Evolutionary conservation across 2,329 filamentous ascomycete genomes (phyloP).

Genomic region (Neonectria magnoliae): DNA sequence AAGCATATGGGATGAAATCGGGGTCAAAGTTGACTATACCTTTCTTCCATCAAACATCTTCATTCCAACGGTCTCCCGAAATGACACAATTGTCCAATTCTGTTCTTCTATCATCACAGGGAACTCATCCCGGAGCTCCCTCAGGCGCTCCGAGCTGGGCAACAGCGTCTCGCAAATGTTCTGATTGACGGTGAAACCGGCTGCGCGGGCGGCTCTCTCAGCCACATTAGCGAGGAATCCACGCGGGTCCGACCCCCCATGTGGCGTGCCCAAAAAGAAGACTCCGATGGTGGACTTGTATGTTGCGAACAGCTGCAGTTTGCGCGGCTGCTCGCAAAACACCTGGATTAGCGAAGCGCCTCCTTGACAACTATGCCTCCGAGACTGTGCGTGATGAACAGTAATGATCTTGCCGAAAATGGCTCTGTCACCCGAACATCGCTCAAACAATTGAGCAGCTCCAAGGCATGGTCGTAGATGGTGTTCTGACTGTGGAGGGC

Average conservation of each 20-base stretch:
- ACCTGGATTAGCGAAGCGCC: conserved; percentile 33
- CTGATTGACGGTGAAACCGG: conserved; percentile 43
- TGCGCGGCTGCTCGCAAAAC: conserved; percentile 8
- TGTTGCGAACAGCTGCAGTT: conserved; percentile 12
- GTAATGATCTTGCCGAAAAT: conserved; percentile 35
- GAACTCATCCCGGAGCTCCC: conserved; percentile 46
- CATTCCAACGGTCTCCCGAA: conserved; percentile 44
- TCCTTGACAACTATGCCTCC: conserved; percentile 49
- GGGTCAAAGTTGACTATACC: not conserved
- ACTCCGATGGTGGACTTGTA: conserved; percentile 39
- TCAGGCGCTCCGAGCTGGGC: conserved; percentile 47
- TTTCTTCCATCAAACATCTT: conserved; percentile 1
- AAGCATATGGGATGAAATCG: not conserved
- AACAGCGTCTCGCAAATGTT: conserved; percentile 47
- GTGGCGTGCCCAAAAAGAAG: conserved; percentile 50
- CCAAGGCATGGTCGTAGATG: conserved; percentile 40
- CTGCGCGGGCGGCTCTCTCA: conserved; percentile 22
- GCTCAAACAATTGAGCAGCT: conserved; percentile 41
- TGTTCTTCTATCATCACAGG: not conserved
- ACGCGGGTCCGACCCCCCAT: conserved; percentile 45
- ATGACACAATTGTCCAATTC: conserved; percentile 48
- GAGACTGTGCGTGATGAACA: conserved; percentile 48
- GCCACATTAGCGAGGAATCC: conserved; percentile 34
- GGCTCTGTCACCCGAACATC: conserved; percentile 46
- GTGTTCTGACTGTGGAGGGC: conserved; percentile 39